Percentiles rank a stretch among this genome's conserved stretches.
phyloP scores from a whole-genome alignment of 495 filamentous ascomycete genomes.

The Tuber magnatum region DNA sequence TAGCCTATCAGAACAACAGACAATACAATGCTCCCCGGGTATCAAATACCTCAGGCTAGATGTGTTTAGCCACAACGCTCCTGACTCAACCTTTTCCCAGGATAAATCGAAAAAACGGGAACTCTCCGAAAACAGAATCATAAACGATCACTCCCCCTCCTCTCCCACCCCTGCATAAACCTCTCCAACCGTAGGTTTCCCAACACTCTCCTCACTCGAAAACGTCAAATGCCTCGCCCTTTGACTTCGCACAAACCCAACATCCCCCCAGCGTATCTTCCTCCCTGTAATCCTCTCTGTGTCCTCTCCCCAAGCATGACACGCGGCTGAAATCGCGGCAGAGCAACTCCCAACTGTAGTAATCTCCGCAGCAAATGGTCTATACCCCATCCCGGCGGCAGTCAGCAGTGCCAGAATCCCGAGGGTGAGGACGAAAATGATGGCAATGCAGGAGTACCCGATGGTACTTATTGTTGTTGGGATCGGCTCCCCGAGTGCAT shows the following conservation, averaged over 20 bases:
- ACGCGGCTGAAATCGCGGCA: too few species aligned
- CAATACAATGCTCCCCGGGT: background rate
- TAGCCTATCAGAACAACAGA: background rate
- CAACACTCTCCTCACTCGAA: too few species aligned
- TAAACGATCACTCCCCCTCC: background rate
- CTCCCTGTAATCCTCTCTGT: too few species aligned
- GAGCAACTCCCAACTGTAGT: conserved; percentile 2
- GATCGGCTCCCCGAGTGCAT: conserved; percentile 2
- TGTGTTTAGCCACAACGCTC: background rate
- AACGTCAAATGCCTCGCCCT: too few species aligned
- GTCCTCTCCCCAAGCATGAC: background rate
- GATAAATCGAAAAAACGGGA: background rate
- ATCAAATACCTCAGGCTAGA: background rate
- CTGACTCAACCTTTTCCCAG: background rate
- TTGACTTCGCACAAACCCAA: too few species aligned
- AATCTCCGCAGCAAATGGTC: background rate
- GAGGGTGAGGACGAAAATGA: conserved; percentile 6
- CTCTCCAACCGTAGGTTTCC: background rate
- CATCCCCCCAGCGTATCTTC: too few species aligned
- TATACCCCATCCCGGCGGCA: background rate
- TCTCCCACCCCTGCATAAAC: background rate
- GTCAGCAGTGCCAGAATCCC: background rate
- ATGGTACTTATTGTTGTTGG: background rate
- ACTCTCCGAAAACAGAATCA: background rate
- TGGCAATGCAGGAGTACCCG: conserved; percentile 18